Evolutionary conservation across 306 rosid species (phyloP), one percentile per base, ranked within the genome.

Genomic region (Myrica gale): DNA sequence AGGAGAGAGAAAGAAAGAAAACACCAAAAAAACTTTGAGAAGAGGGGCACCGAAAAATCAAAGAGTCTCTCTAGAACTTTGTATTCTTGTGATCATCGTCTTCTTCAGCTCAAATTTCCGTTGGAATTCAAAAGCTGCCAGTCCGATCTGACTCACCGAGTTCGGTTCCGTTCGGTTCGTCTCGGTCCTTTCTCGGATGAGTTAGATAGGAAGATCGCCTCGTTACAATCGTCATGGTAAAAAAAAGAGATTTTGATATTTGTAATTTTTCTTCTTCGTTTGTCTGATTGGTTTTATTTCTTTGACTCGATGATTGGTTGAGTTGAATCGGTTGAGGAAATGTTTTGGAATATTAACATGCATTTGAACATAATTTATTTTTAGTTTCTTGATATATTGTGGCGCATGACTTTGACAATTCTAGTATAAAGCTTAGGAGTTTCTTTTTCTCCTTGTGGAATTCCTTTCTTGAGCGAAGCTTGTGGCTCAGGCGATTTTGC

Each of bases 201-300:
- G 91, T 81, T 92, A 88, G 89, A 74, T 57, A 81, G 37, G 82
- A 82, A 76, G 90, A 88, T 90, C 93, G 84, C 86, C 21, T 81
- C 76, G 9, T 17, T 84, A 80, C 84, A 84, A 87, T 89, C 91
- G 84, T 85, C 90, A 96, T 96, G 99, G 99, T 96, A 92, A 23
- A 58, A 21, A 23, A 61, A 41, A 37, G 44, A 74, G 7, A 48
- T 20, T 69, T 58, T 47, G 73, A 44, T 80, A 2, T 11, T 9
- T 78, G 3, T 65, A 53, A 37, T 56, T 68, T 68, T 6, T 60
- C 73, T 39, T 66, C 15, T 13, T 57, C 7, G 7, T 68, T 69
- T 60, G 19, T 45, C 74, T 78, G 61, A 47, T 63, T 81, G 73
- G 75, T 26, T 87, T 79, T 77, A 68, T 86, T 76, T 72, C 13